These are phyloP conservation scores for Glomus cerebriforme DNA, from an alignment of 192 early-diverging fungal genomes.

Conservation along the genomic window DNA sequence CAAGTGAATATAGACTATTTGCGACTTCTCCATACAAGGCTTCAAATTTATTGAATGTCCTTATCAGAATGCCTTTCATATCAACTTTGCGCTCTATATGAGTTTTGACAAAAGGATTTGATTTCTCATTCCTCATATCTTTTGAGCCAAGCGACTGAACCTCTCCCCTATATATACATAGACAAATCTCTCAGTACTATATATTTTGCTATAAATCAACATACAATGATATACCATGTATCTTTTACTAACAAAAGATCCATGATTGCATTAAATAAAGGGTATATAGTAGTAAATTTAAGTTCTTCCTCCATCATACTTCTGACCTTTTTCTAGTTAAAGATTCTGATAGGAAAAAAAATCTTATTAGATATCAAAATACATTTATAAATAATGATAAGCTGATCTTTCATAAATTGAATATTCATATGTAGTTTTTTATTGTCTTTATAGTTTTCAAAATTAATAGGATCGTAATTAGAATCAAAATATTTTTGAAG, in stretches of 20 bases:
- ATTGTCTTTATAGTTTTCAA: neutral
- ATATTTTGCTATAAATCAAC: neutral
- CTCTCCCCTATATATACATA: conserved; percentile 11
- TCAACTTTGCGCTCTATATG: neutral
- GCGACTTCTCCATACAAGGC: conserved; percentile 9
- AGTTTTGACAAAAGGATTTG: conserved; percentile 9
- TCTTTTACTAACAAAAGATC: conserved; percentile 10
- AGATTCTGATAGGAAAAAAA: neutral
- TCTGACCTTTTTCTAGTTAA: neutral
- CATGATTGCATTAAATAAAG: conserved; percentile 16
- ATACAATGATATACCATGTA: conserved; percentile 1
- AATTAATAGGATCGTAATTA: neutral
- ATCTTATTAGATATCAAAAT: conserved; percentile 10
- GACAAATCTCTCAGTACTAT: conserved; percentile 4
- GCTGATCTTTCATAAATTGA: neutral
- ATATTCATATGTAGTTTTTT: conserved; percentile 1
- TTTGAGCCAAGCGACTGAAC: neutral
- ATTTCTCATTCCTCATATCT: neutral
- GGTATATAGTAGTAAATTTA: neutral
- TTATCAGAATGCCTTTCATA: conserved; percentile 1
- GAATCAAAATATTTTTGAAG: conserved; percentile 4
- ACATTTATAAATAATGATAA: neutral
- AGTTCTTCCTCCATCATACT: conserved; percentile 10
- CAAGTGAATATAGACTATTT: neutral
- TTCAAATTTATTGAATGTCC: conserved; percentile 1